These are phyloP conservation scores for Sungouiozyma intestinalis DNA, from an alignment of 805 yeast genomes.

Conservation along the genomic window DNA sequence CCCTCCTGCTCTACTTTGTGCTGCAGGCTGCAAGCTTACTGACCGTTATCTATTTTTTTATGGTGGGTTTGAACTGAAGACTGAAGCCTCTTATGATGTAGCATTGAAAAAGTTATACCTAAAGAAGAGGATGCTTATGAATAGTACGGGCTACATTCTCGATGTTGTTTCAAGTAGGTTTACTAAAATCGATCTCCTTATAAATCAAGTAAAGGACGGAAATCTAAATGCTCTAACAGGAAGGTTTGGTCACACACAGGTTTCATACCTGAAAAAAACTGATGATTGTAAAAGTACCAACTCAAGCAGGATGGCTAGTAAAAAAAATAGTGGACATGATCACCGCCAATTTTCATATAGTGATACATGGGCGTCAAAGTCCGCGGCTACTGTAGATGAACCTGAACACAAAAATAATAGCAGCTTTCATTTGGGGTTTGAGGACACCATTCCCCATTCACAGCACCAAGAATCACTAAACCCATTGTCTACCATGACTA, in stretches of 20 bases:
- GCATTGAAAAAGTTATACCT: constrained; percentile 27
- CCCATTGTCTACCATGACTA: not conserved
- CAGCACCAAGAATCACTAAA: not conserved
- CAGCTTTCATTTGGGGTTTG: not conserved
- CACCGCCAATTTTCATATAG: not conserved
- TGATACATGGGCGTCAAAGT: not conserved
- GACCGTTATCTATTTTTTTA: constrained; percentile 48
- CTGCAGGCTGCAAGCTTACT: constrained; percentile 40
- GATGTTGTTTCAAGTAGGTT: constrained; percentile 44
- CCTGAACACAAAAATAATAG: not conserved
- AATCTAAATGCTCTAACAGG: constrained; percentile 9
- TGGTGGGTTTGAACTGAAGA: constrained; percentile 54
- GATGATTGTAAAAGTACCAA: not conserved
- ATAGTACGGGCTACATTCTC: constrained; percentile 46
- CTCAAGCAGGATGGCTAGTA: not conserved
- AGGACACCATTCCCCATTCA: not conserved
- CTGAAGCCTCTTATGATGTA: constrained; percentile 20
- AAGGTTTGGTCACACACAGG: constrained; percentile 33
- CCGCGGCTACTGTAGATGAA: not conserved
- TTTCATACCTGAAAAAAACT: constrained; percentile 9
- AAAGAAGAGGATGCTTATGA: constrained; percentile 37
- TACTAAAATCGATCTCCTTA: constrained; percentile 33
- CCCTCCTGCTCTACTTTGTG: constrained; percentile 44
- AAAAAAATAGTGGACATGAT: not conserved
- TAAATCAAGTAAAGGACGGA: constrained; percentile 15